A percentile compares a stretch with the other conserved stretches of the same genome.
Evolutionary conservation across 371 early-diverging fungal genomes (phyloP).

Genomic region (Mortierella polycephala): DNA sequence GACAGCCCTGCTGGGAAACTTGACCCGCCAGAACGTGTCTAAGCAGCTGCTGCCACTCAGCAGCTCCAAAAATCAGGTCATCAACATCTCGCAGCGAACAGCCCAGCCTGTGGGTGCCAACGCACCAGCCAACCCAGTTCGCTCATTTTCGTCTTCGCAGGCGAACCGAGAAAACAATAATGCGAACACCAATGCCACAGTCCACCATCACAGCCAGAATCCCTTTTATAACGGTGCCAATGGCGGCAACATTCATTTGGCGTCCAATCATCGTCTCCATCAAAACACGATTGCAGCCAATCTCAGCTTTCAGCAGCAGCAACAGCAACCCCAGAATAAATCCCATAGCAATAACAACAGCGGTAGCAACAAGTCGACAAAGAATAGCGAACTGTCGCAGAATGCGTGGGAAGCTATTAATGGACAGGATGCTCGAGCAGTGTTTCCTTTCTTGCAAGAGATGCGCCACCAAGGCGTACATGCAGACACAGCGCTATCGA

Average conservation of each 20-base stretch:
- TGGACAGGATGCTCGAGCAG: constrained; percentile 39
- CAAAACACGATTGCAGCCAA: constrained; percentile 10
- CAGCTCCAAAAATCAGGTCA: constrained; percentile 44
- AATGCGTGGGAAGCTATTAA: constrained; percentile 45
- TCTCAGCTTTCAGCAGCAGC: constrained; percentile 17
- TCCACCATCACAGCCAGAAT: constrained; percentile 8
- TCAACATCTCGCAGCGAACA: constrained; percentile 47
- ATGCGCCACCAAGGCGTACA: constrained; percentile 40
- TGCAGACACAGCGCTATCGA: constrained; percentile 43
- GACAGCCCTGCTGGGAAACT: constrained; percentile 38
- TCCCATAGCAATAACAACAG: neutral
- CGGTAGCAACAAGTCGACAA: constrained; percentile 9
- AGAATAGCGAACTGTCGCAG: constrained; percentile 26
- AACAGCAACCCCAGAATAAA: constrained; percentile 1
- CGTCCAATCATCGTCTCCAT: constrained; percentile 27
- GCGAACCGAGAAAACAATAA: constrained; percentile 44
- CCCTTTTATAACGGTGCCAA: constrained; percentile 1
- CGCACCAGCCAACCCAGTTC: constrained; percentile 42
- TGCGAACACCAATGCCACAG: constrained; percentile 22
- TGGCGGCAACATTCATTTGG: constrained; percentile 1
- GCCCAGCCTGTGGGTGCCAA: constrained; percentile 36
- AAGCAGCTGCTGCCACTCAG: constrained; percentile 46
- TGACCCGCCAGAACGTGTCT: constrained; percentile 51
- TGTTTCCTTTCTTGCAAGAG: constrained; percentile 43
- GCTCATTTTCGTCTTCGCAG: constrained; percentile 49